phyloP scores from a whole-genome alignment of 139 green algal genomes.

The Micromonas pusilla region DNA sequence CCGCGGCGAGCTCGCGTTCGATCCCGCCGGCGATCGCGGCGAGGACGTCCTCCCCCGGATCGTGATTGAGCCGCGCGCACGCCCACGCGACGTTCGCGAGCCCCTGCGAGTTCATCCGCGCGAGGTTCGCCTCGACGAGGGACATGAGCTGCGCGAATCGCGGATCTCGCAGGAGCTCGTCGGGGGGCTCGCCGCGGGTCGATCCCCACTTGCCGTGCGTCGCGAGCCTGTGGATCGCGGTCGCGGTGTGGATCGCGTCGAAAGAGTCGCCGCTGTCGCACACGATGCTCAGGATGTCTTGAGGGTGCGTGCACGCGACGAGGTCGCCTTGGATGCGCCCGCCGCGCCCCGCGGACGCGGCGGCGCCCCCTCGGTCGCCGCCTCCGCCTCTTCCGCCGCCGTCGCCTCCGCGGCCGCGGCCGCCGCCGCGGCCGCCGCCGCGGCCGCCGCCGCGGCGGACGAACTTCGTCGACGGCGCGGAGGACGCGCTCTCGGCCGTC shows the following conservation, averaged over 20 bases:
- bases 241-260: slow-evolving; percentile 11
- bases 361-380: not conserved
- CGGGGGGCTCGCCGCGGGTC: not conserved
- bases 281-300: not conserved
- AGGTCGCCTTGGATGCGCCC: slow-evolving; percentile 9
- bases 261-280: not conserved
- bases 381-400: not conserved
- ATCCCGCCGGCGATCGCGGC: not conserved
- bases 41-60: not conserved
- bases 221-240: slow-evolving; percentile 6
- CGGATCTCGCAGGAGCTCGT: not conserved
- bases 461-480: not conserved
- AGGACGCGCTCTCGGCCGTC: too few relatives aligned
- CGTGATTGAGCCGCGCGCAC: not conserved
- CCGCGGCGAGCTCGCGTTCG: not conserved
- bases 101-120: not conserved
- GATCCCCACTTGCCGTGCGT: not conserved
- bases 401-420: not conserved
- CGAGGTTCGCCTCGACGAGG: not conserved
- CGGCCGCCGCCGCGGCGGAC: too few relatives aligned
- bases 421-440: too few relatives aligned
- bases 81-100: slow-evolving; percentile 18
- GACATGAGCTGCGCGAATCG: not conserved
- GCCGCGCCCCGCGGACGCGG: not conserved
- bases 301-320: too few relatives aligned